phyloP scores from a whole-genome alignment of 352 stramenopile species.

The Achlya hypogyna region DNA sequence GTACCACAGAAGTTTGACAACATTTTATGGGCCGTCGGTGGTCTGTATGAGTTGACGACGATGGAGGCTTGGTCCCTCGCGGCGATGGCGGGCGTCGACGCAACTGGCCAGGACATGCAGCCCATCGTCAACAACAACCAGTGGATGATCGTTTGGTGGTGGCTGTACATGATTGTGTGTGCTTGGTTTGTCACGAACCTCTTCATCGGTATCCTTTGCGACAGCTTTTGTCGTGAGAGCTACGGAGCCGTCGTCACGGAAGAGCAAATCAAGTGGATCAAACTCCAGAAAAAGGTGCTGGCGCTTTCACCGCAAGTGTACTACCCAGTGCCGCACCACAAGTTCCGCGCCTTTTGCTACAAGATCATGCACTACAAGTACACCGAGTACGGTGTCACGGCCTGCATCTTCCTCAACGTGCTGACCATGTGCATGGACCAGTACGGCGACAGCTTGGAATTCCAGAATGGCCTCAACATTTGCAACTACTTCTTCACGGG shows the following conservation, averaged over 20 bases:
- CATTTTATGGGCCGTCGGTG: conserved; percentile 60
- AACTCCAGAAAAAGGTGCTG: conserved; percentile 56
- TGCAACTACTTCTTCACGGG: conserved; percentile 81
- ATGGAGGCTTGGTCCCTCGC: conserved; percentile 89
- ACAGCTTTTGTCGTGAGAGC: conserved; percentile 90
- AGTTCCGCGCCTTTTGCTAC: conserved; percentile 48
- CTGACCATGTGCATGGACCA: conserved; percentile 80
- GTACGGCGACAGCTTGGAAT: conserved; percentile 65
- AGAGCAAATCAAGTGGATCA: conserved; percentile 87
- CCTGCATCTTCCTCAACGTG: conserved; percentile 86
- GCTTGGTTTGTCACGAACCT: conserved; percentile 92
- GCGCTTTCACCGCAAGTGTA: conserved; percentile 50
- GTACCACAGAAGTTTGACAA: conserved; percentile 80
- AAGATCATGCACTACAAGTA: conserved; percentile 43
- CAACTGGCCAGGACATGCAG: conserved; percentile 87
- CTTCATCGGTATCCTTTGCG: conserved; percentile 91
- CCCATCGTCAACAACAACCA: conserved; percentile 78
- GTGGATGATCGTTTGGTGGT: conserved; percentile 82
- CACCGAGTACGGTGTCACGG: conserved; percentile 87
- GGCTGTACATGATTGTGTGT: conserved; percentile 18
- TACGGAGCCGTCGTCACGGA: conserved; percentile 44
- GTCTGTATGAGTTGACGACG: conserved; percentile 90
- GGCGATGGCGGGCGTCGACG: conserved; percentile 87
- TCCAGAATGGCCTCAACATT: conserved; percentile 41
- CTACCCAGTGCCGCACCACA: conserved; percentile 46